A percentile compares a stretch with the other conserved stretches of the same genome.
Conservation (phyloP, 768 basidiomycete genomes). For the Podaxis sp. region DNA sequence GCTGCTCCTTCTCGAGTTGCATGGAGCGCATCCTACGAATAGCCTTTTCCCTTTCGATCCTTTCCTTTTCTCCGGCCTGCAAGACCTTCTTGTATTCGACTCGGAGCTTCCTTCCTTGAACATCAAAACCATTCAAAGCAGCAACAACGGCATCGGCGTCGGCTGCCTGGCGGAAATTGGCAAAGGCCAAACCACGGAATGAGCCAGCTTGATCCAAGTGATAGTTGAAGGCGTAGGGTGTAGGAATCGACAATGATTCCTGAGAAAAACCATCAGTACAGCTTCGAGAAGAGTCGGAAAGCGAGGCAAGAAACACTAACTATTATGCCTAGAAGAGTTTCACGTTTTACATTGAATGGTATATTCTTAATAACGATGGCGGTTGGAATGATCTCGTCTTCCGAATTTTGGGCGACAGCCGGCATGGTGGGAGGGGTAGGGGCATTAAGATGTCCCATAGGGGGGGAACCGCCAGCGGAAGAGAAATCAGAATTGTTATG, state of each 20-base stretch:
- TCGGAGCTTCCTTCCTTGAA: constrained; percentile 94
- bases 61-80: constrained; percentile 98
- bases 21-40: constrained; percentile 97
- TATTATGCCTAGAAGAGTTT: constrained; percentile 95
- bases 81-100: constrained; percentile 99
- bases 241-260: constrained; percentile 91
- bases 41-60: constrained; percentile 98
- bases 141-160: constrained; percentile 97
- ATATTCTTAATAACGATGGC: constrained; percentile 99
- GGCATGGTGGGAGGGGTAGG: constrained; percentile 46
- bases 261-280: constrained; percentile 28
- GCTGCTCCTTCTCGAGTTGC: constrained; percentile 84
- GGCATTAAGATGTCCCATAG: constrained; percentile 47
- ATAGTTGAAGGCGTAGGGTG: constrained; percentile 99
- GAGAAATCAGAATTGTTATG: constrained; percentile 89
- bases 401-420: constrained; percentile 47
- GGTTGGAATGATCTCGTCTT: constrained; percentile 96
- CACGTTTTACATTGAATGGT: constrained; percentile 97
- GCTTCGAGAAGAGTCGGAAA: constrained; percentile 10
- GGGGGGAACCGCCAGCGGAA: constrained; percentile 82
- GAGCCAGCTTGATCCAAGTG: constrained; percentile 95
- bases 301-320: constrained; percentile 49
- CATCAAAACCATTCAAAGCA: constrained; percentile 94
- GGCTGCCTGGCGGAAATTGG: constrained; percentile 89
- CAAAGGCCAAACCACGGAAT: constrained; percentile 97